Base-by-base conservation (phyloP, 2,329 filamentous ascomycete species). In the Arthroderma sp. region DNA sequence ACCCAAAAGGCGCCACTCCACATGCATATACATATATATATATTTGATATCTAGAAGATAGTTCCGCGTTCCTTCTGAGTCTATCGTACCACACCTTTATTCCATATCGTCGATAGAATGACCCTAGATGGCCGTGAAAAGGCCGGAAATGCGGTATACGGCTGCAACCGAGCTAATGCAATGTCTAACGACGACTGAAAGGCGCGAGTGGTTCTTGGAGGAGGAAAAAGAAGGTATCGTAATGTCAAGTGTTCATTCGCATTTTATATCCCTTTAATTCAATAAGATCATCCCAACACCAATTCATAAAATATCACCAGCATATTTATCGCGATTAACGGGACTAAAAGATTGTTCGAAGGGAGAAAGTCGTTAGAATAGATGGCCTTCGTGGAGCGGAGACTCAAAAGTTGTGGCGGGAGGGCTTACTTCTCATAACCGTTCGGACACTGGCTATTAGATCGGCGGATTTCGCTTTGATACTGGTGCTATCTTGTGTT, bases 371-470 rank as follows among this genome's bases (percentile, higher is more conserved):
- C 8, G 28, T 41, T 37, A 35, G 23, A 47, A 17, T 17, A 44
- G 49, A 37, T 51, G 35, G 2, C 11, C 8, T 11, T 13, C 25
- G 15, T 5, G 23, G 11, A 17, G 17, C 17, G 13, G 21, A 11
- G 1, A 19, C 7, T 6, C 11, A 11, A n/a, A 19, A 9, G 15
- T 3, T 15, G 11, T 33, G 23, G 25, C 4, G 23, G 47, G 56
- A n/a, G 38, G 47, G 81, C 85, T 59, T 80, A 96, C 91, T 90
- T 76, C 91, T 82, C 88, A 95, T 95, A 56, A 97, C 77, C 58
- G 88, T 95, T 71, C 91, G 80, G 64, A 96, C 86, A 67, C 88
- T 93, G 37, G 88, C 87, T 63, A 97, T 93, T 66, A 97, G 74
- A 70, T 95, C 90, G 66, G 96, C 85, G 43, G 91, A 79, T 72